A percentile compares a stretch with the other conserved stretches of the same genome.
Conservation (phyloP, 768 basidiomycete species). For the Austroboletus eburneus region DNA sequence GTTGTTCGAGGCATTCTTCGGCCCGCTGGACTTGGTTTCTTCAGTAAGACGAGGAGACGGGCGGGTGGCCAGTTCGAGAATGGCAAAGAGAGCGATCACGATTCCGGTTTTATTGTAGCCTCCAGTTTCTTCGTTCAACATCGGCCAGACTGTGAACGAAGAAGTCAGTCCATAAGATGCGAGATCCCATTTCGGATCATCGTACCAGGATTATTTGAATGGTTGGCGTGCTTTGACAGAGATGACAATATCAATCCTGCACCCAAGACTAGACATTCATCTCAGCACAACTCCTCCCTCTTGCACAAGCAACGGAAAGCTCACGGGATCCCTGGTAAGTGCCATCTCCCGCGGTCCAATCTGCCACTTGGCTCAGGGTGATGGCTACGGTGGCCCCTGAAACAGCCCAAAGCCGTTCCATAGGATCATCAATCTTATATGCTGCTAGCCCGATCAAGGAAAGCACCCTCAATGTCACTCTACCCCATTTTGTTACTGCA, state of each 20-base stretch:
- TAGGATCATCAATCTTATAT: constrained; percentile 47
- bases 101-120: constrained; percentile 71
- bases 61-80: constrained; percentile 52
- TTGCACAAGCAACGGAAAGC: constrained; percentile 11
- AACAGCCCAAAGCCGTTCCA: constrained; percentile 54
- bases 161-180: constrained; percentile 1
- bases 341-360: constrained; percentile 46
- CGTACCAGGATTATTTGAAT: constrained; percentile 75
- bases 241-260: constrained; percentile 65
- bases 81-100: constrained; percentile 50
- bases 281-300: background rate
- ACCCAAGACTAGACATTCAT: constrained; percentile 47
- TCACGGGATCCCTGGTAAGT: constrained; percentile 47
- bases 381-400: constrained; percentile 48
- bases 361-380: constrained; percentile 47
- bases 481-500: constrained; percentile 45
- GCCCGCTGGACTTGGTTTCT: background rate
- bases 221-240: constrained; percentile 70
- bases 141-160: constrained; percentile 63
- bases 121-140: constrained; percentile 59
- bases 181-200: background rate
- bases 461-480: constrained; percentile 43
- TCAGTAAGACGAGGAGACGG: constrained; percentile 17
- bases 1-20: background rate
- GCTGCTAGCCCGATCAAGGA: constrained; percentile 52